These are phyloP conservation scores for Venturia effusa DNA, from an alignment of 2,329 filamentous ascomycete species.

Conservation along the genomic window DNA sequence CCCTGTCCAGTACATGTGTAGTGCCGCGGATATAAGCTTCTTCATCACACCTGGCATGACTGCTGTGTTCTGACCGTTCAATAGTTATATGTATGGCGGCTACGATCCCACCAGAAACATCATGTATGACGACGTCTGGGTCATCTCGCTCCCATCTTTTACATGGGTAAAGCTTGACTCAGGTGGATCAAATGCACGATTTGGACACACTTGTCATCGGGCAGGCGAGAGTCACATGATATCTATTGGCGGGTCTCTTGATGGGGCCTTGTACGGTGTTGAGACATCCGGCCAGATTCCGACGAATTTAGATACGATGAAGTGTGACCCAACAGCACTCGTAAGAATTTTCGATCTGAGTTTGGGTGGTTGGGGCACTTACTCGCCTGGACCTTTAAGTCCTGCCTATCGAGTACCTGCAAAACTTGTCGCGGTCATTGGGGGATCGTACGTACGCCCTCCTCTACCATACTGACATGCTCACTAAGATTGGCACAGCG, in stretches of 20 bases:
- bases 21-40: background rate
- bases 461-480: background rate
- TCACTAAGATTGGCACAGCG: background rate
- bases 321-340: background rate
- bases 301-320: background rate
- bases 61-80: background rate
- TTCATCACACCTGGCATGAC: background rate
- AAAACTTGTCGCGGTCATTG: background rate
- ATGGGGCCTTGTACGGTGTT: slow-evolving; percentile 2
- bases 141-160: slow-evolving; percentile 37
- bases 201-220: slow-evolving; percentile 32
- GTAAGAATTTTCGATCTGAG: background rate
- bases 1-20: background rate
- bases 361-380: background rate
- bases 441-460: background rate
- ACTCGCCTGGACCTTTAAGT: background rate
- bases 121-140: slow-evolving; percentile 33
- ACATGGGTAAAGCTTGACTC: slow-evolving; percentile 31
- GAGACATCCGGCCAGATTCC: background rate
- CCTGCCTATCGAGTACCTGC: background rate
- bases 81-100: slow-evolving; percentile 35
- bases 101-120: slow-evolving; percentile 19
- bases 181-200: slow-evolving; percentile 26
- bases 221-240: slow-evolving; percentile 29
- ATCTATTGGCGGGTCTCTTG: slow-evolving; percentile 27